These are phyloP conservation scores for Termitomyces eurrhizus DNA, from an alignment of 768 basidiomycete species.

Conservation along the genomic window DNA sequence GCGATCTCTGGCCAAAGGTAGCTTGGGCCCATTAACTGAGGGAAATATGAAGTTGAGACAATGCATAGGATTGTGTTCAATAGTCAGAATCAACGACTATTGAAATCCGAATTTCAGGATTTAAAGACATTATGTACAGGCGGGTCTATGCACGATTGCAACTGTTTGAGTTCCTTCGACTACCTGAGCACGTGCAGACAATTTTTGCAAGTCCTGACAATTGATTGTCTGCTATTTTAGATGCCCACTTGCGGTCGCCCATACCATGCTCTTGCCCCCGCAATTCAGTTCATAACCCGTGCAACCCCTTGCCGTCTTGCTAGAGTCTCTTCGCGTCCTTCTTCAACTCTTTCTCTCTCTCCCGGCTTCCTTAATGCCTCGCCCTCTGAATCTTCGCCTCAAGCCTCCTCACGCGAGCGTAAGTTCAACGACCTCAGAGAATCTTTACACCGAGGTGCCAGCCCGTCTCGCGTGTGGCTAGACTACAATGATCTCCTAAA, in stretches of 20 bases:
- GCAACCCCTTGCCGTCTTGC: slow-evolving; percentile 1
- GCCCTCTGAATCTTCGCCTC: slow-evolving; percentile 8
- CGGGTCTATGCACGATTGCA: too few species aligned
- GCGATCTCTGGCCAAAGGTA: too few species aligned
- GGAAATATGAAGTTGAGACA: too few species aligned
- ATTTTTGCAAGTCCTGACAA: slow-evolving; percentile 4
- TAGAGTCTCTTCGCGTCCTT: slow-evolving; percentile 4
- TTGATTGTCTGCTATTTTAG: slow-evolving; percentile 4
- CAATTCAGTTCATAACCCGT: slow-evolving; percentile 17
- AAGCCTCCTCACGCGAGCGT: slow-evolving; percentile 11
- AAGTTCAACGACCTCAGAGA: slow-evolving; percentile 26
- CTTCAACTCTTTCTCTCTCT: slow-evolving; percentile 12
- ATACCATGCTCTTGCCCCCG: slow-evolving; percentile 16
- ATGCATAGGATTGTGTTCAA: too few species aligned
- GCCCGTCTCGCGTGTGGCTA: slow-evolving; percentile 58
- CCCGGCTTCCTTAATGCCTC: slow-evolving; percentile 2
- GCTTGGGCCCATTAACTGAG: too few species aligned
- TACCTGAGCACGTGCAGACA: slow-evolving; percentile 7
- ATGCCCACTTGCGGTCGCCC: slow-evolving; percentile 23
- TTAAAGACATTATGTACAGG: too few species aligned
- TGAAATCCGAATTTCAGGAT: too few species aligned
- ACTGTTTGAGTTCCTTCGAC: too few species aligned
- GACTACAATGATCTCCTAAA: slow-evolving; percentile 57
- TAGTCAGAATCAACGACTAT: too few species aligned
- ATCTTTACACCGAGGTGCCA: slow-evolving; percentile 28